phyloP scores from a whole-genome alignment of 2,329 filamentous ascomycete species.

The Chaetomiaceae sp. region DNA sequence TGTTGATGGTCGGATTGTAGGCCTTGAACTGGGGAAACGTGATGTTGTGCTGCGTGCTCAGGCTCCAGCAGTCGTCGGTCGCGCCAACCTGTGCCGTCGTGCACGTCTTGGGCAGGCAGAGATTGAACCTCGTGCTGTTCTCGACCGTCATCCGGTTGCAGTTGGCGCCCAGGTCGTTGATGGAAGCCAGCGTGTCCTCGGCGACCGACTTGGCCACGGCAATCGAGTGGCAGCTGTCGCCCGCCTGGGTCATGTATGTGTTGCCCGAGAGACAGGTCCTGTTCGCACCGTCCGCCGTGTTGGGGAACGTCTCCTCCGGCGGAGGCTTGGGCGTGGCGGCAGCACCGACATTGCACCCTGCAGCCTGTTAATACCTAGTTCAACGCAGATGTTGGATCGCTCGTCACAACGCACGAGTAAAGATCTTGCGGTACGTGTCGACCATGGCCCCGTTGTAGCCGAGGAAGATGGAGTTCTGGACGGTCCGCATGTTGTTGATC shows the following conservation, averaged over 20 bases:
- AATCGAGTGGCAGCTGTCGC: conserved; percentile 1
- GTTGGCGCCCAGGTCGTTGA: background rate
- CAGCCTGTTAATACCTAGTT: too few relatives aligned
- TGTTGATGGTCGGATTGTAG: conserved; percentile 2
- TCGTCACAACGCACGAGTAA: background rate
- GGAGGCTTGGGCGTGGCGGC: background rate
- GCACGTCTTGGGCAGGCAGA: conserved; percentile 1
- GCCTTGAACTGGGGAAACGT: background rate
- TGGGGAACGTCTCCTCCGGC: background rate
- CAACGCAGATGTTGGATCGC: background rate
- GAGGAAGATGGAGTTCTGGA: background rate
- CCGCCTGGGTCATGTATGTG: background rate
- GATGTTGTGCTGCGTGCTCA: conserved; percentile 4
- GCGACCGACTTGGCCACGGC: background rate
- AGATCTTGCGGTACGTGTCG: background rate
- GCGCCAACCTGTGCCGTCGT: background rate
- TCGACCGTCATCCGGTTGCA: background rate
- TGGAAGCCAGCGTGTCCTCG: conserved; percentile 2
- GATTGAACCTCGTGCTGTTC: background rate
- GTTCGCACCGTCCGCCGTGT: background rate
- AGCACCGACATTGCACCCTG: background rate
- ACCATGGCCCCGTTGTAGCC: conserved; percentile 5
- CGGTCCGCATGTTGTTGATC: conserved; percentile 4
- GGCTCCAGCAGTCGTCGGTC: conserved; percentile 1
- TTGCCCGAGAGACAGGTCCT: conserved; percentile 1